Evolutionary conservation across 2,329 filamentous ascomycete genomes (phyloP).

Genomic region (Albifimbria verrucaria): DNA sequence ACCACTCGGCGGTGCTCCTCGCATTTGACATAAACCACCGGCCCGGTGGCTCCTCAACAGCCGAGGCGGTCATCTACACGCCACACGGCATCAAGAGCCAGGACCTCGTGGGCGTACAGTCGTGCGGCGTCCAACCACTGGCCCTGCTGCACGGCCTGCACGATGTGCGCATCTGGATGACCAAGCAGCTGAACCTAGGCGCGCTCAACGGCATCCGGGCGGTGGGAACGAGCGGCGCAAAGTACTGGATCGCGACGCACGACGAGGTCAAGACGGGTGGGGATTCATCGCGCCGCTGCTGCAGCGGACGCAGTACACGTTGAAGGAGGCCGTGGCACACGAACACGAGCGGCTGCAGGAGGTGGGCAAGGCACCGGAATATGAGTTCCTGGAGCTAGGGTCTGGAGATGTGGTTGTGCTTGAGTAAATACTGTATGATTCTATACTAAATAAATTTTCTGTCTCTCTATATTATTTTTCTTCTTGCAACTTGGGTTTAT

Average conservation of each 20-base stretch:
- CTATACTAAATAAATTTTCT: neutral
- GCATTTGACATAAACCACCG: conserved; percentile 39
- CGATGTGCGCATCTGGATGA: conserved; percentile 48
- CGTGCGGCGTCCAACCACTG: conserved; percentile 45
- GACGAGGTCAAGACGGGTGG: conserved; percentile 60
- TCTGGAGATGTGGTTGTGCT: conserved; percentile 56
- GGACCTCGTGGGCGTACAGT: conserved; percentile 39
- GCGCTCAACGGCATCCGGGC: conserved; percentile 58
- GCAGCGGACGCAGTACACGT: conserved; percentile 37
- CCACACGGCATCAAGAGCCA: conserved; percentile 56
- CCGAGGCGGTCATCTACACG: conserved; percentile 60
- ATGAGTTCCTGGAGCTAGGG: conserved; percentile 48
- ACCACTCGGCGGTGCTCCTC: conserved; percentile 60
- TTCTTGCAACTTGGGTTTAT: neutral
- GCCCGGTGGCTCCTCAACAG: conserved; percentile 17
- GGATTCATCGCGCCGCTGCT: conserved; percentile 55
- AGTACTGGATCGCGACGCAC: conserved; percentile 65
- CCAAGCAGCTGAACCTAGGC: conserved; percentile 61
- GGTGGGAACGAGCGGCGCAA: conserved; percentile 47
- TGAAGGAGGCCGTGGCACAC: conserved; percentile 39
- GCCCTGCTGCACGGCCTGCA: conserved; percentile 64
- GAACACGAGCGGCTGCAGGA: conserved; percentile 22
- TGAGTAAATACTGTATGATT: conserved; percentile 21
- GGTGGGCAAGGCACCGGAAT: conserved; percentile 30
- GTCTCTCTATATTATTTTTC: neutral